phyloP scores from a whole-genome alignment of 2,329 filamentous ascomycete genomes.

The Fusarium globosum region DNA sequence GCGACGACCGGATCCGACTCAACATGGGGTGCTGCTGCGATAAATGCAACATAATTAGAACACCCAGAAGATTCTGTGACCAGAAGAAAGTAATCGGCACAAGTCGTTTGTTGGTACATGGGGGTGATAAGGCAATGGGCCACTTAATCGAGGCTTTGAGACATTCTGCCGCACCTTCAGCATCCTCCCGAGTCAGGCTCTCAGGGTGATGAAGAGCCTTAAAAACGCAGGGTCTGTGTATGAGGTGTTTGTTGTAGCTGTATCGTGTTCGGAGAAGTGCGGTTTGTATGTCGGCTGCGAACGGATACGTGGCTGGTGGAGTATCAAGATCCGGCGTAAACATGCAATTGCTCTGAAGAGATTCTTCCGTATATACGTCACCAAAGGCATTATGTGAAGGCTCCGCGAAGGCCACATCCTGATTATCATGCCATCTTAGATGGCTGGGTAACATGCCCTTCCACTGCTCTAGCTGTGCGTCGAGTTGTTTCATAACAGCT shows the following conservation, averaged over 20 bases:
- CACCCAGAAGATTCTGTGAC: constrained; percentile 70
- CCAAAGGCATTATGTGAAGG: constrained; percentile 31
- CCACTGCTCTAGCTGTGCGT: constrained; percentile 67
- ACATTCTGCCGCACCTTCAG: constrained; percentile 65
- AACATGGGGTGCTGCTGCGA: constrained; percentile 64
- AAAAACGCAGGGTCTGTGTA: constrained; percentile 68
- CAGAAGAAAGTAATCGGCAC: constrained; percentile 70
- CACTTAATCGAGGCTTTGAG: constrained; percentile 68
- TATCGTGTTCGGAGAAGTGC: constrained; percentile 68
- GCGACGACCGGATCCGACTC: constrained; percentile 58
- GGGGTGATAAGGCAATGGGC: constrained; percentile 69
- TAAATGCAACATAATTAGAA: constrained; percentile 67
- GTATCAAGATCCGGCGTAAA: constrained; percentile 42
- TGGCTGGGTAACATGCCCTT: constrained; percentile 64
- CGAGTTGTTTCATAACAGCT: constrained; percentile 61
- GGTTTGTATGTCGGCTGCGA: constrained; percentile 66
- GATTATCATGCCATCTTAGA: constrained; percentile 68
- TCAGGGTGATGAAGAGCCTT: constrained; percentile 69
- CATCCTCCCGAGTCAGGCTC: constrained; percentile 64
- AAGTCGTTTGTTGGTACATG: constrained; percentile 67
- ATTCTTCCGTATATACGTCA: constrained; percentile 34
- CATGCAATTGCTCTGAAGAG: constrained; percentile 35
- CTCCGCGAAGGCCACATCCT: constrained; percentile 49
- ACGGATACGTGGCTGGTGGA: constrained; percentile 55
- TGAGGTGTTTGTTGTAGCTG: constrained; percentile 68